Base-by-base conservation (phyloP, 148 eudicot species). In the Rhododendron griersonianum region DNA sequence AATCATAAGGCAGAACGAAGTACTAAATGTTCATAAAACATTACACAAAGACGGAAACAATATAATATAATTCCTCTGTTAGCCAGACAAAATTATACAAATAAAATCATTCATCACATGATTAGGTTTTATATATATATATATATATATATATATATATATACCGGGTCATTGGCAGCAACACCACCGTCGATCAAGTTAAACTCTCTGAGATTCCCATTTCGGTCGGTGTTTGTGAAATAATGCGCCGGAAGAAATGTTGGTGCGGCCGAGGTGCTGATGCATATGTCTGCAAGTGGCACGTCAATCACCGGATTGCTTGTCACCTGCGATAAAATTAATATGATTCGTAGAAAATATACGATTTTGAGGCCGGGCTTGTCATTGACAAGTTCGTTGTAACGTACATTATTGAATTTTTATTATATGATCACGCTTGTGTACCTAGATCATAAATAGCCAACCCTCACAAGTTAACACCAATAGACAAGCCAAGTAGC, bases 181-280 rank as follows among this genome's bases (percentile, higher is more conserved):
- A 93, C 86, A 35, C 94, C 98, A 2, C 98, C 98, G 82, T 94
- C 98, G 10, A 94, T 87, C 59, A 94, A 91, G 83, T 94, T 89
- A 80, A 94, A 94, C 82, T 91, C 89, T 73, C 44, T 41, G 13
- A 37, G 53, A 33, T 87, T 87, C n/a, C 85, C 93, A 3, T 87
- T 33, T 2, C 65, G 76, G 81, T 87, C 91, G 53, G 87, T 53
- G 63, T 73, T 91, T 73, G 81, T 83, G 23, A 94, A 94, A 15
- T 90, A 88, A 88, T 94, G 87, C 7, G 95, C 91, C 1, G 98
- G 98, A 25, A 94, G 86, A 63, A 87, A 87, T 7, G 96, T 94
- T 48, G 98, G 98, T 8, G 95, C 96, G 2, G 94, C 97, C 2
- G 98, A 90, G n/a, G 96, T 93, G 83, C 94, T 88, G 65, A 92